Evolutionary conservation across 306 rosid genomes (phyloP).

Genomic region (Glycyrrhiza uralensis): DNA sequence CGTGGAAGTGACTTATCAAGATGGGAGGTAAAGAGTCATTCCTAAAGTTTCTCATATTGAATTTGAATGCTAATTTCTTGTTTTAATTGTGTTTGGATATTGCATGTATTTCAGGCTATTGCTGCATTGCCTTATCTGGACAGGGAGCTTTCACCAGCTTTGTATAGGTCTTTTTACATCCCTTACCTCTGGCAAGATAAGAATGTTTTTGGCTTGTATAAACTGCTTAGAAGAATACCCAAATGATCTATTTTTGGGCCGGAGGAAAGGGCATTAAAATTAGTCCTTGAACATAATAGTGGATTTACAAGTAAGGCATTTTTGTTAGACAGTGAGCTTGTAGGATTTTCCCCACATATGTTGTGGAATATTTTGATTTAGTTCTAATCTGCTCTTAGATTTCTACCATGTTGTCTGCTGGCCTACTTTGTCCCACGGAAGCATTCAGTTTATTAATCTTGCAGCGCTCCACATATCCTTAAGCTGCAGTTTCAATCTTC

Average conservation of each 20-base stretch:
- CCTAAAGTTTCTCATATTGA: background rate
- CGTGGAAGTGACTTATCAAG: constrained; percentile 76
- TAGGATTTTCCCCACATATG: background rate
- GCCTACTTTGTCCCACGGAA: background rate
- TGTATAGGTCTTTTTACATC: constrained; percentile 84
- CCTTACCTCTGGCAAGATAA: constrained; percentile 84
- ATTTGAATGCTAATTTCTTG: background rate
- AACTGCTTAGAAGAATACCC: constrained; percentile 59
- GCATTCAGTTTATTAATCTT: background rate
- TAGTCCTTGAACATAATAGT: background rate
- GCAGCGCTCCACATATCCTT: too few relatives aligned
- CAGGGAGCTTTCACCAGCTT: constrained; percentile 84
- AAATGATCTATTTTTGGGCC: constrained; percentile 25
- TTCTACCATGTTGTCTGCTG: background rate
- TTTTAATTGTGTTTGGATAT: background rate
- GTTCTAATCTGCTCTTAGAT: background rate
- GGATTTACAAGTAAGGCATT: constrained; percentile 1
- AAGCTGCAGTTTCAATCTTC: too few relatives aligned
- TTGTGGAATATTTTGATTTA: constrained; percentile 23
- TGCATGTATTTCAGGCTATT: constrained; percentile 45
- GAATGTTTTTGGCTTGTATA: constrained; percentile 92
- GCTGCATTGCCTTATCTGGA: constrained; percentile 88
- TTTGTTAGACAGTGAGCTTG: constrained; percentile 24
- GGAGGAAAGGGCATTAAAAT: background rate
- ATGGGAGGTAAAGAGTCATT: constrained; percentile 72